Conservation (phyloP, 1,139 yeast species). For the Protomyces inouyei region DNA sequence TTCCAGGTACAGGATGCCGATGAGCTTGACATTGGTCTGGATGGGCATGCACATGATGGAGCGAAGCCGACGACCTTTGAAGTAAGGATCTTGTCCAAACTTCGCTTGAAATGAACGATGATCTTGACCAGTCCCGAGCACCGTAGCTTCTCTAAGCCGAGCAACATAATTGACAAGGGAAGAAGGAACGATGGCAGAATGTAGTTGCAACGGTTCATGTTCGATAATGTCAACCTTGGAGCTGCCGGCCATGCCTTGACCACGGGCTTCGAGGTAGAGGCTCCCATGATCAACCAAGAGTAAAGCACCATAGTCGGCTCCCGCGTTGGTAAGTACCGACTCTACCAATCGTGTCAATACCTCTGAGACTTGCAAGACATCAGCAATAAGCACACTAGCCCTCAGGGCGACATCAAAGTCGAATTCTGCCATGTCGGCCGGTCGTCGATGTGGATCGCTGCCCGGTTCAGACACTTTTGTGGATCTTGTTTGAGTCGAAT, state of each 20-base stretch:
- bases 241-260: slow-evolving; percentile 27
- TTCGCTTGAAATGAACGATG: slow-evolving; percentile 29
- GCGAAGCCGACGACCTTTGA: slow-evolving; percentile 28
- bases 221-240: slow-evolving; percentile 25
- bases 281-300: slow-evolving; percentile 29
- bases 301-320: slow-evolving; percentile 33
- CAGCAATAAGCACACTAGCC: slow-evolving; percentile 21
- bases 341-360: slow-evolving; percentile 31
- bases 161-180: slow-evolving; percentile 31
- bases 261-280: slow-evolving; percentile 30
- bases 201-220: slow-evolving; percentile 27
- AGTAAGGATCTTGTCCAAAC: slow-evolving; percentile 25
- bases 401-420: slow-evolving; percentile 22
- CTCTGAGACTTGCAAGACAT: slow-evolving; percentile 11
- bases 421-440: slow-evolving; percentile 1
- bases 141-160: slow-evolving; percentile 31
- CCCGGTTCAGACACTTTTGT: neutral
- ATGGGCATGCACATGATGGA: slow-evolving; percentile 32
- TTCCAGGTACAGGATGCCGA: slow-evolving; percentile 33
- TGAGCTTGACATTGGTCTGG: slow-evolving; percentile 29
- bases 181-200: slow-evolving; percentile 25
- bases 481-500: neutral
- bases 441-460: neutral
- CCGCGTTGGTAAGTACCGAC: slow-evolving; percentile 32
- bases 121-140: slow-evolving; percentile 29